phyloP scores from a whole-genome alignment of 768 basidiomycete genomes.

The Mrakia hoshinonis region DNA sequence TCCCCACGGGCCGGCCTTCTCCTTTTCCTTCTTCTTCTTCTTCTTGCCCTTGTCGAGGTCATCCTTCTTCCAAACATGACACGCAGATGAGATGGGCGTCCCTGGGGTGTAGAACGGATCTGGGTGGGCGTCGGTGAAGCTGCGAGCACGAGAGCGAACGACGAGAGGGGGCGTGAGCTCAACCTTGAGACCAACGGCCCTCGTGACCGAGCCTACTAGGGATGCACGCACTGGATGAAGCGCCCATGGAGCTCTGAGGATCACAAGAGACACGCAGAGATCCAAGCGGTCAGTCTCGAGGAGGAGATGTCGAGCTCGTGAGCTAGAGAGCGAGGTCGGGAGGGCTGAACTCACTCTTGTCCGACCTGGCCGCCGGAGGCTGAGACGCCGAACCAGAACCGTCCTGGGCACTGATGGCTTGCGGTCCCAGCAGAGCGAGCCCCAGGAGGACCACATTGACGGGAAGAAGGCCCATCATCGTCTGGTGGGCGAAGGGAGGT shows the following conservation, averaged over 20 bases:
- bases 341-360: conserved; percentile 8
- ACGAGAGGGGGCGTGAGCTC: background rate
- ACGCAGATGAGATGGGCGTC: conserved; percentile 54
- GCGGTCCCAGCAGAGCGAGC: background rate
- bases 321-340: background rate
- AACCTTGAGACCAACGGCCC: background rate
- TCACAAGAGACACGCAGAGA: background rate
- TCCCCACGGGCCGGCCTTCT: conserved; percentile 56
- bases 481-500: background rate
- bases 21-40: conserved; percentile 45
- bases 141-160: background rate
- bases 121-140: conserved; percentile 73
- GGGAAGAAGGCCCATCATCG: background rate
- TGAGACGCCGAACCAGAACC: background rate
- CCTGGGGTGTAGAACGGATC: conserved; percentile 56
- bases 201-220: background rate
- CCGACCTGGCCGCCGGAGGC: background rate
- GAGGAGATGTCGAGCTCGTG: no score
- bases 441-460: background rate
- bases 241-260: conserved; percentile 50
- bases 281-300: background rate
- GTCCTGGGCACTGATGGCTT: background rate
- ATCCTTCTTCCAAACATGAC: conserved; percentile 45
- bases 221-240: conserved; percentile 51
- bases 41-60: background rate